A percentile compares a stretch with the other conserved stretches of the same genome.
Conservation (phyloP, 768 basidiomycete species). For the Pulveroboletus sp. region DNA sequence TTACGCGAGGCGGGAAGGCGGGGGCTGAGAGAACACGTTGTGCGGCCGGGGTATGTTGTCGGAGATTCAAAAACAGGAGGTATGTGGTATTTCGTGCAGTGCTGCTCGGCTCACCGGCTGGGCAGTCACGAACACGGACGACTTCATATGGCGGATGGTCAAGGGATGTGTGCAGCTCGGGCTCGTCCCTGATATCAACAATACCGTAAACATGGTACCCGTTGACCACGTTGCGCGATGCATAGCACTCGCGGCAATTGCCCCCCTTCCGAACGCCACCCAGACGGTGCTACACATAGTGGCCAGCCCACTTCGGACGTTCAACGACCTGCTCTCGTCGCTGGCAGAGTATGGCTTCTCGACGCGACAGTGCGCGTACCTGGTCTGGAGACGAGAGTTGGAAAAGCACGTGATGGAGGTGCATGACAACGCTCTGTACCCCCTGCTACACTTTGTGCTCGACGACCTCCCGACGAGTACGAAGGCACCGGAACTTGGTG, state of each 20-base stretch:
- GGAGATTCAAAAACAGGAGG: conserved; percentile 87
- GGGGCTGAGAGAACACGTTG: conserved; percentile 78
- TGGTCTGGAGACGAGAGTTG: conserved; percentile 85
- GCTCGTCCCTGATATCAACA: conserved; percentile 94
- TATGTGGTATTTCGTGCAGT: conserved; percentile 32
- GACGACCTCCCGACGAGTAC: conserved; percentile 97
- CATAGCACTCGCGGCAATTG: conserved; percentile 65
- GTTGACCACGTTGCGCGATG: conserved; percentile 93
- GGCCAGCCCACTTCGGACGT: conserved; percentile 81
- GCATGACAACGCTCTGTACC: conserved; percentile 96
- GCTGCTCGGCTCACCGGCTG: conserved; percentile 2
- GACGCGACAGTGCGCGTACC: conserved; percentile 77
- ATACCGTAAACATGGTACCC: conserved; percentile 96
- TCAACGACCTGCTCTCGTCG: conserved; percentile 77
- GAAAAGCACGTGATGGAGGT: conserved; percentile 93
- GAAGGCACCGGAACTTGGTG: conserved; percentile 87
- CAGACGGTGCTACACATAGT: conserved; percentile 78
- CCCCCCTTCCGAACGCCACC: conserved; percentile 43
- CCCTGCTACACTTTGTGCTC: conserved; percentile 92
- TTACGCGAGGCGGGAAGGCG: conserved; percentile 86
- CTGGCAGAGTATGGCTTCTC: conserved; percentile 77
- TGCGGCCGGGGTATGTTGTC: conserved; percentile 94
- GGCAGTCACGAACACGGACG: conserved; percentile 95
- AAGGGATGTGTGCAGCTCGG: conserved; percentile 99
- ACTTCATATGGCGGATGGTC: conserved; percentile 97